Conservation (phyloP, 106 monocot species). For the Dendrobium nobile region DNA sequence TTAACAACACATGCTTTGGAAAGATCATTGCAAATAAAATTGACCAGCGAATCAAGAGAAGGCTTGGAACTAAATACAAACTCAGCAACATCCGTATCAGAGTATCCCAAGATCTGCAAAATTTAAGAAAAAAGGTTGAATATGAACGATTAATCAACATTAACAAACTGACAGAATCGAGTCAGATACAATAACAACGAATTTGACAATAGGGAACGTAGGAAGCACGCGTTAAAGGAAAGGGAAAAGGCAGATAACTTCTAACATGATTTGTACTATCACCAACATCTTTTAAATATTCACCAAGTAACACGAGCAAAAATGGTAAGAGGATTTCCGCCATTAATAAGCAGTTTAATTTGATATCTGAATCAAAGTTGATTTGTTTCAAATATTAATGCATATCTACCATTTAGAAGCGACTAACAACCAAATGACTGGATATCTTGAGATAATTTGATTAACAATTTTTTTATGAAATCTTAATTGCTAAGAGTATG, state of each 20-base stretch:
- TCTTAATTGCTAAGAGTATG: background rate
- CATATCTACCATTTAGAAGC: background rate
- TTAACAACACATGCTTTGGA: slow-evolving; percentile 62
- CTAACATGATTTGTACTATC: background rate
- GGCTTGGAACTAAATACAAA: slow-evolving; percentile 65
- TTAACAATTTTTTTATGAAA: background rate
- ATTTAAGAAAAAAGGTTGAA: slow-evolving; percentile 5
- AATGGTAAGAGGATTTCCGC: background rate
- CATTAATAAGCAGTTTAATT: background rate
- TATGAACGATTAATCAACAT: background rate
- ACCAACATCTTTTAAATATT: background rate
- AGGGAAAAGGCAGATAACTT: background rate
- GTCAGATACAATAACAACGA: background rate
- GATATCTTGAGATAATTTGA: background rate
- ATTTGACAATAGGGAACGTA: background rate
- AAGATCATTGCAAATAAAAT: slow-evolving; percentile 76
- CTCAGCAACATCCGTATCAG: slow-evolving; percentile 97
- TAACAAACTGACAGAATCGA: background rate
- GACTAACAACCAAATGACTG: background rate
- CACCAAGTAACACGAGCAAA: background rate
- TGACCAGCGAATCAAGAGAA: slow-evolving; percentile 52
- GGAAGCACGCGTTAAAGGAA: background rate
- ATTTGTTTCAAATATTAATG: background rate
- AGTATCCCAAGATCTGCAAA: slow-evolving; percentile 85
- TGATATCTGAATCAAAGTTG: background rate